Evolutionary conservation across 2,329 filamentous ascomycete genomes (phyloP).

Genomic region (Leptographium flavum): DNA sequence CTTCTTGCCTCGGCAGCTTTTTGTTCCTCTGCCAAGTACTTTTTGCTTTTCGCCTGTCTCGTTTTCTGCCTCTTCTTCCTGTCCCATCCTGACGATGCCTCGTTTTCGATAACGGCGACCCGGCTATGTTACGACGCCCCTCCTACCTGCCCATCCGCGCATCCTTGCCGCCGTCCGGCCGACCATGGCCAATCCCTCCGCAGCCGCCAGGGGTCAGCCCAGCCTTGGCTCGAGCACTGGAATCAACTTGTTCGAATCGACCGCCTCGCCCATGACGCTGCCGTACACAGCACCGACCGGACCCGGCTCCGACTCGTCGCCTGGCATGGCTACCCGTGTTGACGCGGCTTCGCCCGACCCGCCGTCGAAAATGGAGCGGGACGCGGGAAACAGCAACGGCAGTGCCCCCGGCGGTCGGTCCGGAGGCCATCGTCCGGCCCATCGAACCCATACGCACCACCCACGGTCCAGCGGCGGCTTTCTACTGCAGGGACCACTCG

Average conservation of each 20-base stretch:
- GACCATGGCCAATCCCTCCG: neutral
- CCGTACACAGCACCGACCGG: neutral
- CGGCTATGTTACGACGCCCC: neutral
- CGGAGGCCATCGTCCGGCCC: neutral
- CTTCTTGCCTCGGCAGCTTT: no score
- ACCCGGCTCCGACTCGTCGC: neutral
- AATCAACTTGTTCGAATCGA: neutral
- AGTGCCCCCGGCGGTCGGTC: no score
- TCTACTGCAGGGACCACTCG: neutral
- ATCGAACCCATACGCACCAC: neutral
- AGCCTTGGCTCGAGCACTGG: neutral
- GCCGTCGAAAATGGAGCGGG: no score
- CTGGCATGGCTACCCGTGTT: neutral
- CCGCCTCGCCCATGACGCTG: neutral
- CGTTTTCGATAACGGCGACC: neutral
- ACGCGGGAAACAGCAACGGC: no score
- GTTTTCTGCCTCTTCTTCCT: no score
- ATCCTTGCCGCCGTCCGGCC: no score
- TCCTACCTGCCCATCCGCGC: neutral
- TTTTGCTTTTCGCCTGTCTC: no score
- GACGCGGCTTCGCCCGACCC: neutral
- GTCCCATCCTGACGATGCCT: neutral
- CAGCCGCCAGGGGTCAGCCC: neutral
- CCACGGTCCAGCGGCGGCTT: conserved; percentile 2
- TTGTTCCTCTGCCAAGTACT: no score